Conservation (phyloP, 2,329 filamentous ascomycete species). For the Trichoderma sp. region DNA sequence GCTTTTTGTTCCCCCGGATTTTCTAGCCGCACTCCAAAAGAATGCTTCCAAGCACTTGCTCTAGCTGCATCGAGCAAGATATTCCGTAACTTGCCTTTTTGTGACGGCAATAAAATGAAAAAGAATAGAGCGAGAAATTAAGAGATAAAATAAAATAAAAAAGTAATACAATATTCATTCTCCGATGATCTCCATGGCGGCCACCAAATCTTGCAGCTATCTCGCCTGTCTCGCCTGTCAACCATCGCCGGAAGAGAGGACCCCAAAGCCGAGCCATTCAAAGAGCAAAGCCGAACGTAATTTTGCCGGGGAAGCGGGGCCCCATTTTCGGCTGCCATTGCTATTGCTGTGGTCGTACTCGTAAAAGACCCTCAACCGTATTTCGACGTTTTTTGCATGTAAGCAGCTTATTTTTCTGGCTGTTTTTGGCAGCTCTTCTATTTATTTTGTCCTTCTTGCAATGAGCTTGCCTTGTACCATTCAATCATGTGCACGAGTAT, state of each 20-base stretch:
- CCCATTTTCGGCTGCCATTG: neutral
- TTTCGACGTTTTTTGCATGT: neutral
- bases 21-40: neutral
- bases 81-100: neutral
- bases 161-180: neutral
- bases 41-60: neutral
- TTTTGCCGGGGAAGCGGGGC: slow-evolving; percentile 21
- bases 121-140: neutral
- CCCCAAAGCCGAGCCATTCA: neutral
- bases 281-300: neutral
- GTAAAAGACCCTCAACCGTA: neutral
- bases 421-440: neutral
- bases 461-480: neutral
- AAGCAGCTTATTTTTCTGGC: neutral
- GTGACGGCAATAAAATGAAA: neutral
- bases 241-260: neutral
- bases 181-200: neutral
- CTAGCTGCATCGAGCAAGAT: slow-evolving; percentile 6
- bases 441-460: neutral
- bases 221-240: neutral
- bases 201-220: neutral
- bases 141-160: neutral
- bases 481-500: neutral
- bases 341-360: slow-evolving; percentile 1
- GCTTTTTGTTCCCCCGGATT: neutral